Evolutionary conservation across 2,329 filamentous ascomycete species (phyloP).

Genomic region (Fusarium newnesense): DNA sequence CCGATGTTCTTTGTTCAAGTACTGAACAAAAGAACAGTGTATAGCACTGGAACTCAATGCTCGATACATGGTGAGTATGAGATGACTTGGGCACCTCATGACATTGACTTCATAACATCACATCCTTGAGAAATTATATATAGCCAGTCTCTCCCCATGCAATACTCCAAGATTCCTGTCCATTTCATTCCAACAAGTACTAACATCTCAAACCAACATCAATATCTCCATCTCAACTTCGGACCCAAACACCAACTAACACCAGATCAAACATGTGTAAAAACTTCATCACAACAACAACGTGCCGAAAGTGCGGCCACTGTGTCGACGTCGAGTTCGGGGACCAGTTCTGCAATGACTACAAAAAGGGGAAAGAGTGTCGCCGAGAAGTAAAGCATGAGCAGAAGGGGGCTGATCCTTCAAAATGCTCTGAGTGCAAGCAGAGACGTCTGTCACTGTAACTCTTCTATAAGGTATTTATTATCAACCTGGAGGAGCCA

Average conservation of each 20-base stretch:
- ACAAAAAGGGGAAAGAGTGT: not conserved
- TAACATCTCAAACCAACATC: not conserved
- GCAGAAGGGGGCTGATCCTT: not conserved
- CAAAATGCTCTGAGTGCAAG: not conserved
- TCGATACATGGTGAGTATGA: not conserved
- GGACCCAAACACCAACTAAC: not conserved
- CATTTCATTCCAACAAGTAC: too few relatives aligned
- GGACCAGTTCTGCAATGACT: not conserved
- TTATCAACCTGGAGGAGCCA: accelerated
- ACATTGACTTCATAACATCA: not conserved
- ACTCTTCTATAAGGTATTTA: accelerated
- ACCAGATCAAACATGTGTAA: conserved; percentile 11
- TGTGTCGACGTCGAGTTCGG: not conserved
- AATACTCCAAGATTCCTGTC: not conserved
- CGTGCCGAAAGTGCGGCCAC: conserved; percentile 1
- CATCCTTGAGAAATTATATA: not conserved
- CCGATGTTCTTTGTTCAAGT: not conserved
- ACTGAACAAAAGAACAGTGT: not conserved
- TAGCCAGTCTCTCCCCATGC: not conserved
- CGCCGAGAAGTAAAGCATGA: not conserved
- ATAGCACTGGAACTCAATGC: not conserved
- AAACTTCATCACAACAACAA: not conserved
- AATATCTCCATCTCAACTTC: not conserved
- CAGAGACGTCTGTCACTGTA: not conserved
- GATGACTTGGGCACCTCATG: not conserved